Base-by-base conservation (phyloP, 495 filamentous ascomycete genomes). In the Hyaloscypha variabilis region DNA sequence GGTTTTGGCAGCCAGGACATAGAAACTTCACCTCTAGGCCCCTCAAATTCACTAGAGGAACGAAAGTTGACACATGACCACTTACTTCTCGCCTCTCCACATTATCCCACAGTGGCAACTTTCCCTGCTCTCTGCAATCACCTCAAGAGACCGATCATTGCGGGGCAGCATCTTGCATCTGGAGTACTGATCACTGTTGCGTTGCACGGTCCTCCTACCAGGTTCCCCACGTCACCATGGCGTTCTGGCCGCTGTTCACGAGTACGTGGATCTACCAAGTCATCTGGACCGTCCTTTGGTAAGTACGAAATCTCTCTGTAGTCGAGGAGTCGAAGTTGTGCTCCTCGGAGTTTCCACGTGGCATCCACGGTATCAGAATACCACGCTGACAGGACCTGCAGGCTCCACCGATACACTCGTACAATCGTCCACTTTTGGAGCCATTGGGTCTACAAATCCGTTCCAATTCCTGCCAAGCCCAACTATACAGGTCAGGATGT, bases 401-500 rank as follows among this genome's bases (percentile, higher is more conserved):
- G 71, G 66, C 42, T 69, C 14, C 63, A 72, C 36, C 84, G 87
- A 63, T 91, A 91, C 75, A 60, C 88, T 36, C 86, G 90, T 58
- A 76, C 89, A 60, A 79, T 90, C 68, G 81, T 90, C 60, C 90
- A 91, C 71, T 78, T 86, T 60, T 71, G 85, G 65, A 86, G 86
- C 24, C 88, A 90, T 68, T 87, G 85, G 81, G 79, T 79, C 21
- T 88, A 88, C 70, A 84, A 81, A 68, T 87, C 90, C 31, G 85
- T 87, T 39, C 83, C 80, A 17, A 81, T 85, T 39, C 86, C 85
- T 14, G 81, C 86, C 26, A 83, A 86, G 34, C 88, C 90, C 13
- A 84, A 79, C 67, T 81, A 89, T 71, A 86, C 82, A n/a, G 78
- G 83, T 0, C 76, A 88, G 71, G 87, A 93, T 85, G 87, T 91